Base-by-base conservation (phyloP, 1,284 basidiomycete species). In the Irpex sp. region DNA sequence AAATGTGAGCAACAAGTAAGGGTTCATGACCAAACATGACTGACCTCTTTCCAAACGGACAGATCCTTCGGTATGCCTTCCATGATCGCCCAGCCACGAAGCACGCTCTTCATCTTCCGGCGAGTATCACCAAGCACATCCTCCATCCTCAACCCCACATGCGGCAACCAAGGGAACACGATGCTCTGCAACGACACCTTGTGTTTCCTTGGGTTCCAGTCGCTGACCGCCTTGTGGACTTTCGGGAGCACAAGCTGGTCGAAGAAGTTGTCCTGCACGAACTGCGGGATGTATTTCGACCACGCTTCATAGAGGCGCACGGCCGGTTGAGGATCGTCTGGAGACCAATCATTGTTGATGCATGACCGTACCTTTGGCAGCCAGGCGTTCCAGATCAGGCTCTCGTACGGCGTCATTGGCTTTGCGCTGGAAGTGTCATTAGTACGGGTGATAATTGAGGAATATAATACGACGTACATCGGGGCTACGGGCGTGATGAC, bases 221-320 rank as follows among this genome's bases (percentile, higher is more conserved):
- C 86, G 4, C 85, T 81, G n/a, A 99, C 84, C 1, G 93, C 87
- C 58, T 87, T 86, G 49, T 86, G 83, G 2, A 99, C 82, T 74
- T 98, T 98, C 1, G 97, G 97, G 16, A 99, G 77, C 49, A 99
- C 82, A 33, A 99, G 86, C 73, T 99, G 97, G 69, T 98, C 94
- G 61, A 98, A 83, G 61, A 99, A 80, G 71, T 99, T 99, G 76
- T 99, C 96, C 52, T 85, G 85, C 64, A 99, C 88, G 75, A 98
- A 99, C 0, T 81, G 80, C 0, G 97, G 97, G 1, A 99, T 80
- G 58, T 97, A 84, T 0, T 85, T 80, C 2, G 86, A 84, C 97
- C 97, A 99, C 0, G 87, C 82, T 72, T 97, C 92, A 71, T 95
- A 90, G 1, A 99, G 78, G 45, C 83, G 84, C 36, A 98, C 86